phyloP scores from a whole-genome alignment of 768 basidiomycete genomes.

The Termitomyces sp. region DNA sequence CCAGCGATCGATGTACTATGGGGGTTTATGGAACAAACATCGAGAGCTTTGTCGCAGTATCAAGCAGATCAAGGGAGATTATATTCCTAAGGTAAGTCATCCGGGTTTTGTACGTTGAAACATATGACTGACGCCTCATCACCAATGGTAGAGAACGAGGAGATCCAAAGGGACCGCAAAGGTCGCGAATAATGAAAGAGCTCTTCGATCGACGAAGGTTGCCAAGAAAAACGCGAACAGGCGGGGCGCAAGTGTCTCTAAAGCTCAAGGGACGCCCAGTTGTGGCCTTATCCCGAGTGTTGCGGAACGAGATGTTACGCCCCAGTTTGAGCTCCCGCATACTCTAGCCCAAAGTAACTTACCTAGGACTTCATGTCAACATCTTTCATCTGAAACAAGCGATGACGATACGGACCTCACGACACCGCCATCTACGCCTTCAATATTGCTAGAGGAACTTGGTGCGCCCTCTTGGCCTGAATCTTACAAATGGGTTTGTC shows the following conservation, averaged over 20 bases:
- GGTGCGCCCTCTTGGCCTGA: not conserved
- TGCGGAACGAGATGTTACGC: not conserved
- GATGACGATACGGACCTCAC: not conserved
- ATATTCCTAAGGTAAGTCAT: constrained; percentile 1
- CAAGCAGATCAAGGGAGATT: constrained; percentile 3
- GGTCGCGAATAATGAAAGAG: not conserved
- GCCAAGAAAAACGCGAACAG: not conserved
- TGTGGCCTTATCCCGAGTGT: too few species aligned
- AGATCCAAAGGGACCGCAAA: not conserved
- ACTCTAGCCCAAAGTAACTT: not conserved
- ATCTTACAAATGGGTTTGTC: not conserved
- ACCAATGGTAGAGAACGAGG: not conserved
- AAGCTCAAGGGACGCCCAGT: not conserved
- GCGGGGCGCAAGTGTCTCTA: not conserved
- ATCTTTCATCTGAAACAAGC: not conserved
- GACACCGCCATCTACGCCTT: not conserved
- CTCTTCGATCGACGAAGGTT: not conserved
- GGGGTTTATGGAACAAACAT: constrained; percentile 7
- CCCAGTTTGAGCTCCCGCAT: not conserved
- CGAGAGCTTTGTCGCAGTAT: constrained; percentile 3
- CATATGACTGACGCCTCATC: not conserved
- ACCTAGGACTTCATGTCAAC: not conserved
- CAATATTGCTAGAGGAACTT: not conserved
- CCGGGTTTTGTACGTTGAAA: not conserved
- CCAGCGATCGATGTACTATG: constrained; percentile 7